A percentile compares a stretch with the other conserved stretches of the same genome.
phyloP scores from a whole-genome alignment of 2,329 filamentous ascomycete species.

The Trichoderma sp. region DNA sequence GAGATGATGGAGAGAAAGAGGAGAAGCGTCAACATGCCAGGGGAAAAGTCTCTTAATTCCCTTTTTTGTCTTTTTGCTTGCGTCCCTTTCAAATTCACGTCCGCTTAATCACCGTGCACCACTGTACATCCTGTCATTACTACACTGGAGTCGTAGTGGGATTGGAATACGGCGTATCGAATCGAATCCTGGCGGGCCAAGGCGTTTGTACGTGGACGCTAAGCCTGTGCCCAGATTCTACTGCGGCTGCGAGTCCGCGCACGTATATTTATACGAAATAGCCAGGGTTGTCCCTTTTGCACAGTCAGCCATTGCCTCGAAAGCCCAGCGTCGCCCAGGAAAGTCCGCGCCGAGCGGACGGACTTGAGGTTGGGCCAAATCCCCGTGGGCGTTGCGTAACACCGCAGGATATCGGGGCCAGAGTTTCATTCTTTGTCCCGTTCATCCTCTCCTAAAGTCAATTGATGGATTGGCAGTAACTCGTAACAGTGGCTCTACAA shows the following conservation, averaged over 20 bases:
- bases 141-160: not conserved
- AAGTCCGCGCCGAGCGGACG: slow-evolving; percentile 27
- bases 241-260: not conserved
- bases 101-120: not conserved
- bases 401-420: not conserved
- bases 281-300: slow-evolving; percentile 8
- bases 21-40: not conserved
- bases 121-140: not conserved
- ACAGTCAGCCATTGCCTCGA: not conserved
- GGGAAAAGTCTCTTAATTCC: not conserved
- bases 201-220: not conserved
- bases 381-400: not conserved
- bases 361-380: slow-evolving; percentile 9
- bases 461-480: too few relatives aligned
- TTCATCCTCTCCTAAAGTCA: too few relatives aligned
- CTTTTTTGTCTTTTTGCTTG: too few relatives aligned
- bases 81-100: not conserved
- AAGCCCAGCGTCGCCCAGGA: slow-evolving; percentile 12
- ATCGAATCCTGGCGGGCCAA: not conserved
- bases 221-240: not conserved
- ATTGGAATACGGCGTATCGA: not conserved
- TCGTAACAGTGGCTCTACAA: too few relatives aligned
- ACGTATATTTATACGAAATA: slow-evolving; percentile 5
- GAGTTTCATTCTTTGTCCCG: too few relatives aligned
- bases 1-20: not conserved